Evolutionary conservation across 2,329 filamentous ascomycete species (phyloP).

Genomic region (Sordariomycetes sp.): DNA sequence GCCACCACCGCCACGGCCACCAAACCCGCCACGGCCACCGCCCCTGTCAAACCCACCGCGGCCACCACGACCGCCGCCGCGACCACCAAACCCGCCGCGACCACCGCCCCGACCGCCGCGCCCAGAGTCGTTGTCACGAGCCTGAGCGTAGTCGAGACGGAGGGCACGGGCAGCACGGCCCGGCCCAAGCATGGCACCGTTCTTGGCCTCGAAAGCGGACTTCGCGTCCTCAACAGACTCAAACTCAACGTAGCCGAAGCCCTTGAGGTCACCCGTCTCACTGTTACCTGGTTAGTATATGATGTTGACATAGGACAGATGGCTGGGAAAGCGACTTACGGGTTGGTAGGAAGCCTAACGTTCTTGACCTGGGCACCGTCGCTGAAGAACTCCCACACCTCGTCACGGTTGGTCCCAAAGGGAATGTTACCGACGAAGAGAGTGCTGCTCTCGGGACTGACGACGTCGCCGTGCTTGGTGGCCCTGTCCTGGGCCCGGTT

Average conservation of each 20-base stretch:
- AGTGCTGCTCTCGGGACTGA: slow-evolving; percentile 71
- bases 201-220: slow-evolving; percentile 54
- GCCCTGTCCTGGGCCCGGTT: slow-evolving; percentile 51
- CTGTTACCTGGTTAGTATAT: slow-evolving; percentile 23
- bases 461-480: slow-evolving; percentile 61
- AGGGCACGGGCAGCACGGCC: slow-evolving; percentile 61
- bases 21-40: slow-evolving; percentile 34
- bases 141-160: slow-evolving; percentile 69
- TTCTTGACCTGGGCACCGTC: slow-evolving; percentile 59
- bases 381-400: slow-evolving; percentile 60
- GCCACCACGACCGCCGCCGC: slow-evolving; percentile 37
- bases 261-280: slow-evolving; percentile 75
- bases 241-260: slow-evolving; percentile 86
- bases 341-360: slow-evolving; percentile 80
- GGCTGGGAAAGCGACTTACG: slow-evolving; percentile 26
- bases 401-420: slow-evolving; percentile 69
- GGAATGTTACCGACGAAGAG: slow-evolving; percentile 87
- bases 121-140: slow-evolving; percentile 39
- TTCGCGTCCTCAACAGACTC: slow-evolving; percentile 71
- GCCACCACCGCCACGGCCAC: slow-evolving; percentile 38
- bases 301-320: slow-evolving; percentile 7
- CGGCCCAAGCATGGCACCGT: slow-evolving; percentile 48
- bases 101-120: slow-evolving; percentile 37
- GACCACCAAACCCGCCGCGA: slow-evolving; percentile 39
- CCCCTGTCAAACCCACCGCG: slow-evolving; percentile 29